Conservation (phyloP, 768 basidiomycete species). For the Lentinula lateritia region DNA sequence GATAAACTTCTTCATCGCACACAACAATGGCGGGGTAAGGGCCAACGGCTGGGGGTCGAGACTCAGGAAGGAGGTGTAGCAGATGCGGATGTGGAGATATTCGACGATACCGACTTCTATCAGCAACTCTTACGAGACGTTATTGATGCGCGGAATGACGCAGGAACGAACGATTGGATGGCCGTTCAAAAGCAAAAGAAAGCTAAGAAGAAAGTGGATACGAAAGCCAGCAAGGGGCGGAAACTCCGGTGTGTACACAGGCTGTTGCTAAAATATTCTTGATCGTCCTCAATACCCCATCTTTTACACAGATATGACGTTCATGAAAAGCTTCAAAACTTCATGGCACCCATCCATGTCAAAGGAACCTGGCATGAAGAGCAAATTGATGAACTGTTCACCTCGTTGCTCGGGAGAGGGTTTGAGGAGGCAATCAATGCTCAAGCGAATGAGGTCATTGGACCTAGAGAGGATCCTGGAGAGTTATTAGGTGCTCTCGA, state of each 20-base stretch:
- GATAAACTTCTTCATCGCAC: conserved; percentile 60
- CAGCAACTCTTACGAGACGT: conserved; percentile 88
- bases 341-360: conserved; percentile 84
- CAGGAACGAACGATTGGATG: conserved; percentile 57
- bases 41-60: conserved; percentile 34
- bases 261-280: not conserved
- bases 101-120: conserved; percentile 92
- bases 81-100: conserved; percentile 42
- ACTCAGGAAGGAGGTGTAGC: conserved; percentile 25
- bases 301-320: conserved; percentile 64
- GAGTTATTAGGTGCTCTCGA: not conserved
- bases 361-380: conserved; percentile 87
- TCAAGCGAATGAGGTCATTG: conserved; percentile 19
- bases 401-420: conserved; percentile 77
- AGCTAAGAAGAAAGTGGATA: conserved; percentile 86
- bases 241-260: conserved; percentile 64
- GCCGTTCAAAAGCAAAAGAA: conserved; percentile 61
- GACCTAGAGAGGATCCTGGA: conserved; percentile 11
- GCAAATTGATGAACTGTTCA: conserved; percentile 93
- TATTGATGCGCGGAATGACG: conserved; percentile 60
- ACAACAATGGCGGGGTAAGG: conserved; percentile 47
- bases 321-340: conserved; percentile 95
- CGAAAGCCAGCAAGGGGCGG: conserved; percentile 91
- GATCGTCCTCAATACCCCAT: not conserved
- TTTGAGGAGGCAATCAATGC: conserved; percentile 34